Evolutionary conservation across 345 rosid species (phyloP), one percentile per base, ranked within the genome.

Genomic region (Clarkia xantiana): DNA sequence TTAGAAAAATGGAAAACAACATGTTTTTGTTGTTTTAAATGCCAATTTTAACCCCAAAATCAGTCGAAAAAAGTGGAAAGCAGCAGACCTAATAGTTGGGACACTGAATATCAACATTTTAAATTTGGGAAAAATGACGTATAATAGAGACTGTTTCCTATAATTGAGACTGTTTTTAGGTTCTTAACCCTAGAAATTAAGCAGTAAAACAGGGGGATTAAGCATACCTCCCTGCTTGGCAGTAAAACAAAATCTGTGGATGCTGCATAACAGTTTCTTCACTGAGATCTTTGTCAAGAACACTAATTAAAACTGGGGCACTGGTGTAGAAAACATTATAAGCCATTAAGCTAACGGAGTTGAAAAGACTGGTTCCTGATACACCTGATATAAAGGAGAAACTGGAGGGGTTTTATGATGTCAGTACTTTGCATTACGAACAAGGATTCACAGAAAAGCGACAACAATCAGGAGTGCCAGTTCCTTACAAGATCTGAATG

Each of bases 311-410:
- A 67, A 80, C 99, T 67, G 99, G 99, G 54, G 86, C 39, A 56
- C 99, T 91, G 16, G 96, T 87, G 71, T 91, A 87, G 82, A 91
- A 87, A 51, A 91, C 99, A 45, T 91, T 87, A 62, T 82, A 84
- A 47, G 96, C 95, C 99, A 91, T 91, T 82, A 91, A 73, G 76
- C 99, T 91, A 55, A 91, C 84, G 14, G 96, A 87, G 60, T 87
- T 91, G 71, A 91, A 91, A 63, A 91, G 95, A 70, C 96, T 91
- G 68, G 96, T 84, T 52, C 96, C 99, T 45, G 99, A 91, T 45
- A 91, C 81, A 44, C 99, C 99, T 87, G 99, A 87, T 67, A 91
- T 80, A 59, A 93, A 93, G 49, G 99, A 93, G 76, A 93, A 93
- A 76, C 96, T 93, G 78, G 53, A 46, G 29, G 54, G 56, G 44